Evolutionary conservation across 495 filamentous ascomycete species (phyloP).

Genomic region (Daldinia bambusicola): DNA sequence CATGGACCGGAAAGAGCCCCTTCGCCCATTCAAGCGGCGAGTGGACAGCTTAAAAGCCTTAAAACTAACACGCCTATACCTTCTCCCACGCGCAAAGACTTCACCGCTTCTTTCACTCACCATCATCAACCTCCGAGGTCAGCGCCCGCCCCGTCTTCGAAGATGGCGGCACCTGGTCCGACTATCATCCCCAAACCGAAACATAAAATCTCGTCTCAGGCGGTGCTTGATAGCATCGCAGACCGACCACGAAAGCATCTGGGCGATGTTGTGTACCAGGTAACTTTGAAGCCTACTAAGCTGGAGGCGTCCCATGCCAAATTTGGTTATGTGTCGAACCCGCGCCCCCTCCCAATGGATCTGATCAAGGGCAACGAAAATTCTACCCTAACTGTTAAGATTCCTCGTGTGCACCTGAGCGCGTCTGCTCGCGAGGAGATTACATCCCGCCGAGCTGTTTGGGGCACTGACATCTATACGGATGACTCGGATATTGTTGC

Average conservation of each 20-base stretch:
- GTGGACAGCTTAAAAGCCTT: conserved; percentile 54
- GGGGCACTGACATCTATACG: conserved; percentile 94
- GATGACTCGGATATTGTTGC: conserved; percentile 96
- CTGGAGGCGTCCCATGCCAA: conserved; percentile 60
- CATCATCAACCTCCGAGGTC: conserved; percentile 54
- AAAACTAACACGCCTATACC: conserved; percentile 63
- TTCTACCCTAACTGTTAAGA: conserved; percentile 87
- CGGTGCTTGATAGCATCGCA: conserved; percentile 73
- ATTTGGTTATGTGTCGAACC: conserved; percentile 74
- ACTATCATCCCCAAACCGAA: conserved; percentile 66
- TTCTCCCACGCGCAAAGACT: conserved; percentile 65
- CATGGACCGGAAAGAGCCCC: conserved; percentile 71
- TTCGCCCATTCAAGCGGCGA: conserved; percentile 55
- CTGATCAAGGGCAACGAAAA: conserved; percentile 85
- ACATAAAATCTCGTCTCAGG: conserved; percentile 70
- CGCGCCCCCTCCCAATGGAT: conserved; percentile 73
- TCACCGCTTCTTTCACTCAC: conserved; percentile 52
- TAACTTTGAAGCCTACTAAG: conserved; percentile 66
- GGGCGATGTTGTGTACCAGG: conserved; percentile 66
- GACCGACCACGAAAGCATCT: conserved; percentile 81
- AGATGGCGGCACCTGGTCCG: conserved; percentile 52
- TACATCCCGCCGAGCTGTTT: conserved; percentile 77
- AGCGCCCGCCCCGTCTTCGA: conserved; percentile 48
- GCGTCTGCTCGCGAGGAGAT: conserved; percentile 79
- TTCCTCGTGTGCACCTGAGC: conserved; percentile 80